Base-by-base conservation (phyloP, 2,329 filamentous ascomycete species). In the Biscogniauxia mediterranea region DNA sequence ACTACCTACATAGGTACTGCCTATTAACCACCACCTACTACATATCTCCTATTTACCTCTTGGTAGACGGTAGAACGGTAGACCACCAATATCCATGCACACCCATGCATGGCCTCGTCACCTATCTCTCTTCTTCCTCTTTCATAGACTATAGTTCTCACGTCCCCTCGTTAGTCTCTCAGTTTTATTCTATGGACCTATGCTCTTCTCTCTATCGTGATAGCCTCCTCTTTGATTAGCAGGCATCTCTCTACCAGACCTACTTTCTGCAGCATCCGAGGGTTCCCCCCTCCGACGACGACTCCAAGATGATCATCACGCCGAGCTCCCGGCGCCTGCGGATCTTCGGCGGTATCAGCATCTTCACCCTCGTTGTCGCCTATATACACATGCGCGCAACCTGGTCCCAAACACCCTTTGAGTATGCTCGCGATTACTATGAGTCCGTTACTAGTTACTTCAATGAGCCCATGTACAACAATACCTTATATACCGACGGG, bases 401-500 rank as follows among this genome's bases (percentile, higher is more conserved):
- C 59, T 74, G 71, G 70, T 56, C 68, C 9, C 63, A 66, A 54
- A 55, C 64, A 21, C 59, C 70, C 1, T 69, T 71, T 52, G 71
- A 67, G 23, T 73, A 73, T 62, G 70, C 70, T 53, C 68, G 64
- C 52, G 66, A 70, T 21, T 71, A 73, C 59, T 73, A 73, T 56
- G 63, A 71, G 4, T 65, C 60, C 52, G 69, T 74, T 49, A 64
- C 69, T 2, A 66, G 51, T 28, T 74, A 74, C 56, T 67, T 75
- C 57, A 66, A 61, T 28, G 54, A 51, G 17, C 53, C 68, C 42
- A 70, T 76, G 57, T 75, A 76, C 65, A 76, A 79, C 67, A 78
- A 76, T 61, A 78, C 77, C 7, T 70, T 77, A 28, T 77, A 77
- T 64, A 73, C 72, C 55, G 67, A 73, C 42, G 77, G 74, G 52